These are phyloP conservation scores for Nymphaea colorata DNA, from an alignment of 164 flowering plant species.

Conservation along the genomic window DNA sequence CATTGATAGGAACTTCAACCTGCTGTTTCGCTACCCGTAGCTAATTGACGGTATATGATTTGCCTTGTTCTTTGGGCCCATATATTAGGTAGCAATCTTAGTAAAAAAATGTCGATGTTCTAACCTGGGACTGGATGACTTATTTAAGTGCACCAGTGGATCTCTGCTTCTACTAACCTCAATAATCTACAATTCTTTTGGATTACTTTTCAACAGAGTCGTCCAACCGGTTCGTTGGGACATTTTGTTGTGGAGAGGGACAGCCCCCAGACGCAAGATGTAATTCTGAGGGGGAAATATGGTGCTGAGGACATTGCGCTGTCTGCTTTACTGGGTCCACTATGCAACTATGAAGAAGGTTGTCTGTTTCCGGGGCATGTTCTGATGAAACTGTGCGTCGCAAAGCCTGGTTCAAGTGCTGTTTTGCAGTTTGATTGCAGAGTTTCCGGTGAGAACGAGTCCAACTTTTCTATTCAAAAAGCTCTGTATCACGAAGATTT, in stretches of 20 bases:
- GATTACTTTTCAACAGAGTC: constrained; percentile 13
- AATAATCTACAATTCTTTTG: not conserved
- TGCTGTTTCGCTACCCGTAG: no score
- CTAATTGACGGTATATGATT: no score
- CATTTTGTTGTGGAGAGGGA: constrained; percentile 54
- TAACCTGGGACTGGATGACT: no score
- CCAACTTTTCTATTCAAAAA: constrained; percentile 27
- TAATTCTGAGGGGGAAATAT: constrained; percentile 46
- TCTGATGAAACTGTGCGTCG: constrained; percentile 64
- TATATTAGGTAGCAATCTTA: no score
- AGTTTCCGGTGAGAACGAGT: constrained; percentile 13
- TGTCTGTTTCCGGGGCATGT: constrained; percentile 30
- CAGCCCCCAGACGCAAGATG: constrained; percentile 43
- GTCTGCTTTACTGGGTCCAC: constrained; percentile 50
- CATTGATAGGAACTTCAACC: no score
- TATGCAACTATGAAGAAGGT: constrained; percentile 6
- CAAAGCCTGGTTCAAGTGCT: constrained; percentile 55
- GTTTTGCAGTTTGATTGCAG: constrained; percentile 70
- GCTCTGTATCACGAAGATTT: constrained; percentile 33
- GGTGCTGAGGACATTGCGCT: constrained; percentile 58
- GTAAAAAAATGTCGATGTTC: no score
- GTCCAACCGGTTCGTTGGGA: constrained; percentile 29
- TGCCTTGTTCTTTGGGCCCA: no score
- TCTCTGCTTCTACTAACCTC: no score
- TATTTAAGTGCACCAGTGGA: no score